A percentile compares a stretch with the other conserved stretches of the same genome.
These are phyloP conservation scores for Naganishia onofrii DNA, from an alignment of 768 basidiomycete species.

Conservation along the genomic window DNA sequence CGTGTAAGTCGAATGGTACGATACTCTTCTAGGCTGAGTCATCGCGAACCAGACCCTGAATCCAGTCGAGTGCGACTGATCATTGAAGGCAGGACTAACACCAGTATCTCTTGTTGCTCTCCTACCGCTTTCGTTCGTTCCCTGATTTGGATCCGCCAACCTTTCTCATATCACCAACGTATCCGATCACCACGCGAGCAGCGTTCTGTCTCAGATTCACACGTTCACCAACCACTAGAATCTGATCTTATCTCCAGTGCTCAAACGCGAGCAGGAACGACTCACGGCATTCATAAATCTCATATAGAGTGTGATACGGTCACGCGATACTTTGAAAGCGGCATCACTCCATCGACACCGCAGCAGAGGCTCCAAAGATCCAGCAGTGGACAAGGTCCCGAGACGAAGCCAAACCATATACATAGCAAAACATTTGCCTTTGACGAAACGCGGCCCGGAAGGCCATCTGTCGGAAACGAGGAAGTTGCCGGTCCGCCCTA, in stretches of 20 bases:
- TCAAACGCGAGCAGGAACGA: background rate
- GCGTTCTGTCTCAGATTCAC: slow-evolving; percentile 6
- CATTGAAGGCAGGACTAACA: background rate
- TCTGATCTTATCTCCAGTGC: background rate
- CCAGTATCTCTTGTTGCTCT: background rate
- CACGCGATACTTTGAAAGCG: background rate
- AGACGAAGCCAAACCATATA: background rate
- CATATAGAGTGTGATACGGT: background rate
- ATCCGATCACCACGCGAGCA: background rate
- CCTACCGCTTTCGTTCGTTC: background rate
- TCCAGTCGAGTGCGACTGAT: background rate
- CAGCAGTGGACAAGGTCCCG: background rate
- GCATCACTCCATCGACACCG: background rate
- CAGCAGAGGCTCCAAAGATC: background rate
- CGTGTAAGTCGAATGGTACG: background rate
- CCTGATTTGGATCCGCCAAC: background rate
- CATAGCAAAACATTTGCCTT: background rate
- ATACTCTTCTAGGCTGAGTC: background rate
- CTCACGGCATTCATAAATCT: background rate
- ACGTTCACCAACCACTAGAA: background rate
- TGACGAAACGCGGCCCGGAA: background rate
- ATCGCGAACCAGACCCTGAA: background rate
- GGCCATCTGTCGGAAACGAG: background rate
- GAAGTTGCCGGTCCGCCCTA: background rate
- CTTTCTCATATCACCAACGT: background rate